Conservation (phyloP, 2,329 filamentous ascomycete species). For the Paecilomyces sp. region DNA sequence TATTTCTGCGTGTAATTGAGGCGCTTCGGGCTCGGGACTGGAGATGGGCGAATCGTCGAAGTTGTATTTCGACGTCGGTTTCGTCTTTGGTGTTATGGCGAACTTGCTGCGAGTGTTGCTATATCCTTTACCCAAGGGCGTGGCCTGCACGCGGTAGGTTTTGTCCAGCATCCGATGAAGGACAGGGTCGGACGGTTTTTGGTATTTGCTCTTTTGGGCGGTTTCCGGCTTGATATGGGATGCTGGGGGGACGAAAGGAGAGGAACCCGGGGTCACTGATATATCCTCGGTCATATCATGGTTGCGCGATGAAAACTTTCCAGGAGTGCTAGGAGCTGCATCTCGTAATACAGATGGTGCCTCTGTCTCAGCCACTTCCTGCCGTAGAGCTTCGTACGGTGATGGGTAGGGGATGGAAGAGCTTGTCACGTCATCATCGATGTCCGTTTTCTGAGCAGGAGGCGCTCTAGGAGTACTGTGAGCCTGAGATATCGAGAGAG, state of each 20-base stretch:
- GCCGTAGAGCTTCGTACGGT: constrained; percentile 67
- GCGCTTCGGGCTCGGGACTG: constrained; percentile 71
- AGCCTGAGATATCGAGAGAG: constrained; percentile 34
- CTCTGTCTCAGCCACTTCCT: constrained; percentile 52
- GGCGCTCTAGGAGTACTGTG: constrained; percentile 40
- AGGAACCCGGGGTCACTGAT: constrained; percentile 55
- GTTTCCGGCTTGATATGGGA: constrained; percentile 35
- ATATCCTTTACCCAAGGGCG: constrained; percentile 60
- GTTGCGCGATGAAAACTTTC: constrained; percentile 20
- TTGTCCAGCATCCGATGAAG: constrained; percentile 92
- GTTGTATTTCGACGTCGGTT: constrained; percentile 17
- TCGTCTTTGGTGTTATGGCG: constrained; percentile 23
- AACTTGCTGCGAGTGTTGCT: constrained; percentile 22
- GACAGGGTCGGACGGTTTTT: constrained; percentile 57
- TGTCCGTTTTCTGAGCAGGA: constrained; percentile 14
- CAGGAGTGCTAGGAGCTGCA: constrained; percentile 28
- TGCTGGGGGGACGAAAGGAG: constrained; percentile 49
- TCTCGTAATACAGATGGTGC: constrained; percentile 28
- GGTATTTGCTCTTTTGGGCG: constrained; percentile 26
- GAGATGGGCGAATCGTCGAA: constrained; percentile 53
- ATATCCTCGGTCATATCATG: constrained; percentile 36
- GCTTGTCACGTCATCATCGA: constrained; percentile 30
- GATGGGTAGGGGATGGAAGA: constrained; percentile 55
- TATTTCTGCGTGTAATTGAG: constrained; percentile 75
- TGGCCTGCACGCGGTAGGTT: constrained; percentile 88